Evolutionary conservation across 2,329 filamentous ascomycete genomes (phyloP), one percentile per base, ranked within the genome.

Genomic region (Ceratocystis papillata): DNA sequence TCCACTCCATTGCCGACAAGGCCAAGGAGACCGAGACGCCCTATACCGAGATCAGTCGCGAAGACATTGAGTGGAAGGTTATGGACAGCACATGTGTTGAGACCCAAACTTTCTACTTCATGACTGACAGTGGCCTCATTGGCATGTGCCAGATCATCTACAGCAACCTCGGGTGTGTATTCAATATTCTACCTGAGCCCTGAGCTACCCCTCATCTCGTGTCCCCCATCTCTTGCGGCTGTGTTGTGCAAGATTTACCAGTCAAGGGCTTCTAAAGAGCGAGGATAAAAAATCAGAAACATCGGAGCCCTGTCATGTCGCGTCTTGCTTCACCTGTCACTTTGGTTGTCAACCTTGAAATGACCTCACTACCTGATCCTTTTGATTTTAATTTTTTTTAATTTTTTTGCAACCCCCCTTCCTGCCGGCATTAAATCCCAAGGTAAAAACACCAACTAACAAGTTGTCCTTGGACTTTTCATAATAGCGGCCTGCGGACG

Each of bases 31-130:
- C 83, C 30, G 83, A 83, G 68, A 88, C 83, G 30, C 87, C 90
- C 62, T 96, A 88, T 76, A 92, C 90, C 64, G 89, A 94, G 75
- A 77, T 91, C 71, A 84, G 80, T 70, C 87, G 86, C 72, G 81
- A 91, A 59, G 87, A 95, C 75, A 77, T 96, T 73, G 88, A 87
- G 79, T 99, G 94, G 94, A 78, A 80, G 72, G 84, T 82, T 30
- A 83, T 91, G 79, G 87, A 90, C 70, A 87, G 86, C 72, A 97
- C 94, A 69, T 88, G 83, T 73, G 94, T 97, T 71, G 94, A 99
- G 81, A 96, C 90, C 37, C 88, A 96, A 79, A 91, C 83, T 69
- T 99, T 96, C 79, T 99, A 99, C 79, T 78, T 96, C 73, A 87
- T 87, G 76, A 81, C 87, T 66, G 89, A 96, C 69, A 84, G 80